Percentiles rank a stretch among this genome's conserved stretches.
These are phyloP conservation scores for Dictyostelium intermedium DNA, from an alignment of 78 protist species.

Conservation along the genomic window DNA sequence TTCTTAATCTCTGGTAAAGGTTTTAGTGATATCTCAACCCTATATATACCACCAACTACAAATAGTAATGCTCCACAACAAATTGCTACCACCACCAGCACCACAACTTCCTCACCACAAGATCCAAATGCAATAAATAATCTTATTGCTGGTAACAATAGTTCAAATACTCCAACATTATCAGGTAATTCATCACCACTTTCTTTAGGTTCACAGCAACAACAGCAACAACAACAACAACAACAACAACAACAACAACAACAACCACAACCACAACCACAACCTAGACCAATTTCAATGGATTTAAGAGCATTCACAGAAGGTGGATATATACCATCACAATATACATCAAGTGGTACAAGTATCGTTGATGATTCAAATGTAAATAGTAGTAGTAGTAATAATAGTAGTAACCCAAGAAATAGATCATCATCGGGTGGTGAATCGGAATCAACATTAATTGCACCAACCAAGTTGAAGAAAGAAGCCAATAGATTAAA, in stretches of 20 bases:
- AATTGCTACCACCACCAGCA: background rate
- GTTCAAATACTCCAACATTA: background rate
- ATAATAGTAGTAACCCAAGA: background rate
- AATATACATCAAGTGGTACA: conserved; percentile 25
- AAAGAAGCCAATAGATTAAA: conserved; percentile 45
- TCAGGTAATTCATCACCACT: conserved; percentile 4
- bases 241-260: background rate
- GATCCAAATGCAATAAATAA: background rate
- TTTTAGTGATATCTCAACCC: conserved; percentile 63
- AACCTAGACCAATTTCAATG: background rate
- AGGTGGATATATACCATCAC: conserved; percentile 32
- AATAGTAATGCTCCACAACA: background rate
- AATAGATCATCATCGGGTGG: conserved; percentile 22
- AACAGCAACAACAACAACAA: background rate
- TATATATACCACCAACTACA: conserved; percentile 52
- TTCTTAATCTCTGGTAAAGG: conserved; percentile 72
- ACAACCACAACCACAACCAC: background rate
- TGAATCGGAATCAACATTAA: conserved; percentile 2
- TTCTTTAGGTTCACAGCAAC: background rate
- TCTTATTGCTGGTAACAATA: background rate
- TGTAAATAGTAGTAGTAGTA: background rate
- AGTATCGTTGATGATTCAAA: background rate
- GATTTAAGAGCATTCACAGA: background rate
- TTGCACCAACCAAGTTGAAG: conserved; percentile 34
- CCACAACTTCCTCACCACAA: background rate